Conservation (phyloP, 2,329 filamentous ascomycete species). For the Lasiodiplodia hormozganensis region DNA sequence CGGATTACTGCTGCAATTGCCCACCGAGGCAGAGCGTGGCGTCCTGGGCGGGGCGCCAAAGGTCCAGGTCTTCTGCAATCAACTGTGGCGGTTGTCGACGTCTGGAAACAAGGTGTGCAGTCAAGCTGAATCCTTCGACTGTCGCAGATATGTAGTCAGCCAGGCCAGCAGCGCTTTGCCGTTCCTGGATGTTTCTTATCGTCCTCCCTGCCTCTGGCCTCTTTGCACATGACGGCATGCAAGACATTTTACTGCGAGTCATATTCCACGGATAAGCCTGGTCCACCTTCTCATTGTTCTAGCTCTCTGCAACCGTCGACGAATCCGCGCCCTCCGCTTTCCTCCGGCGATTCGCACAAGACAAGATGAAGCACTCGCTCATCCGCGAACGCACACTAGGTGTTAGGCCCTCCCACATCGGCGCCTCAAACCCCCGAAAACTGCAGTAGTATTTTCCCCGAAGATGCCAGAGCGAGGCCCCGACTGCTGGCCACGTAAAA, state of each 20-base stretch:
- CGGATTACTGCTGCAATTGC: no score
- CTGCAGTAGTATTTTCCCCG: not conserved
- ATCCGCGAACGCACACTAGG: not conserved
- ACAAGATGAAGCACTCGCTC: not conserved
- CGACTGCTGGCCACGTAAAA: not conserved
- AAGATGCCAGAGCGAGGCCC: not conserved
- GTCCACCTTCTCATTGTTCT: not conserved
- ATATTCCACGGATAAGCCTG: not conserved
- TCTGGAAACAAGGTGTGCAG: not conserved
- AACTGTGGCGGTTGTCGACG: not conserved
- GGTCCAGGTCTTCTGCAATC: no score
- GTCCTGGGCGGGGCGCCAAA: no score
- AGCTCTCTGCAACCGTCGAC: constrained; percentile 4
- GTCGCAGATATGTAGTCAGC: constrained; percentile 22
- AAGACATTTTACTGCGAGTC: constrained; percentile 8
- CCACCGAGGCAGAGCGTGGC: no score
- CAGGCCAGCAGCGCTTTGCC: constrained; percentile 6
- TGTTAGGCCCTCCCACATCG: not conserved
- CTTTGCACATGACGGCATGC: not conserved
- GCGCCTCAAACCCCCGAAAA: not conserved
- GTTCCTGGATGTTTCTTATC: constrained; percentile 12
- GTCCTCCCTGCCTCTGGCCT: not conserved
- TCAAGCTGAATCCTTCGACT: not conserved
- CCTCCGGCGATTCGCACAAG: not conserved
- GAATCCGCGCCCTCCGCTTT: not conserved